Evolutionary conservation across 805 yeast genomes (phyloP), one percentile per base, ranked within the genome.

Genomic region (Saccharomyces kudriavzevii): DNA sequence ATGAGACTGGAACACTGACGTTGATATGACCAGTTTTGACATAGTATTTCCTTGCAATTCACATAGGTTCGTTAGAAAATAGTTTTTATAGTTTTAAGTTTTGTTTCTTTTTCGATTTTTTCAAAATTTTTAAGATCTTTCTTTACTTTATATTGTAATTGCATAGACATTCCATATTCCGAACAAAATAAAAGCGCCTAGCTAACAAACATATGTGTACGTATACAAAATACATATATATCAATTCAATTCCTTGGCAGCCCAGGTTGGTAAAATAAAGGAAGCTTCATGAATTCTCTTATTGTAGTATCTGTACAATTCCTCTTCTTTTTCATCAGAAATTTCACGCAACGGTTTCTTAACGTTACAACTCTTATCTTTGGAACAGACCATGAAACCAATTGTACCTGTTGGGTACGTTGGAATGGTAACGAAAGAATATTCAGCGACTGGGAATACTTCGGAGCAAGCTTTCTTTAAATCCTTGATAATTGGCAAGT

Each of bases 351-450:
- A 60, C 49, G 98, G 97, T 59, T 71, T 76, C 63, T 73, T 77
- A 54, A 92, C 86, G 58, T 85, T 76, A 49, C 84, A 83, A 26
- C 71, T 62, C 14, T 80, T 68, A 67, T 87, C 86, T 76, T 90
- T 92, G 58, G 85, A 80, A 72, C 97, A 91, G 56, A 92, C 91
- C 96, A 92, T 89, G 75, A 94, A 89, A n/a, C 98, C 99, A 66
- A 92, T 86, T 71, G 90, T 95, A 59, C 99, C 99, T 20, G 96
- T 84, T 59, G 99, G 96, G 68, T 92, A 92, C 55, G 98, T 91
- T 68, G 99, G 99, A 62, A 91, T 89, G 67, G 94, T 82, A 55
- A 95, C 86, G 76, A 88, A 87, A 31, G 96, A 90, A 70, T 90
- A 91, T 68, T 87, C 94, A 45, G 86, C 97, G 52, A 82, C 87